Evolutionary conservation across 1,284 basidiomycete genomes (phyloP).

Genomic region (Moniliella sp.): DNA sequence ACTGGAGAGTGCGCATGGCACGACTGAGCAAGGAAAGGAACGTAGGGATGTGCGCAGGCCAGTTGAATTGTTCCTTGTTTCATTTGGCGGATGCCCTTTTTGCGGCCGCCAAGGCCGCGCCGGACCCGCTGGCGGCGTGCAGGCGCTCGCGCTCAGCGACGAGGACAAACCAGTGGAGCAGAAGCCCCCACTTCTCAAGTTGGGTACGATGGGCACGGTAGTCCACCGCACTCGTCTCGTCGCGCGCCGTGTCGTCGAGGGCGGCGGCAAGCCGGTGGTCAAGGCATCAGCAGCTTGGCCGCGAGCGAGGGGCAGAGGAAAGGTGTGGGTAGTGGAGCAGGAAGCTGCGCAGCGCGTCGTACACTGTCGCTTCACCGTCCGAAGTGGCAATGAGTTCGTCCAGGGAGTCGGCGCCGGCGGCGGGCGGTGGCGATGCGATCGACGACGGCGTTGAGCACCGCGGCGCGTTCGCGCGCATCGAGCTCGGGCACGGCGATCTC

Average conservation of each 20-base stretch:
- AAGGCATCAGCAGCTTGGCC: slow-evolving; percentile 22
- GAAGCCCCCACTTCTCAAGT: slow-evolving; percentile 25
- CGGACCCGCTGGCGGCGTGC: slow-evolving; percentile 7
- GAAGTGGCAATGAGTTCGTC: slow-evolving; percentile 11
- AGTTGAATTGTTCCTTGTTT: slow-evolving; percentile 3
- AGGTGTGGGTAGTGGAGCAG: slow-evolving; percentile 19
- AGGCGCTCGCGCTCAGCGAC: slow-evolving; percentile 13
- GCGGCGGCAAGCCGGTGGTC: slow-evolving; percentile 12
- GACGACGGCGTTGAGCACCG: slow-evolving; percentile 12
- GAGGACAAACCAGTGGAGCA: slow-evolving; percentile 24
- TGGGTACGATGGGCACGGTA: slow-evolving; percentile 13
- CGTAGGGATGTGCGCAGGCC: slow-evolving; percentile 8
- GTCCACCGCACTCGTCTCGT: slow-evolving; percentile 10
- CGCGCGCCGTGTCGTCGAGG: slow-evolving; percentile 15
- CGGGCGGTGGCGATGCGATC: slow-evolving; percentile 12
- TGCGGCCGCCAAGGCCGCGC: slow-evolving; percentile 3
- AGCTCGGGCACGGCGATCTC: slow-evolving; percentile 17
- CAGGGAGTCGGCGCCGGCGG: slow-evolving; percentile 4
- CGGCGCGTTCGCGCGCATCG: slow-evolving; percentile 8
- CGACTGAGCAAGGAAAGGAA: slow-evolving; percentile 18
- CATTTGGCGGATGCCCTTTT: slow-evolving; percentile 1
- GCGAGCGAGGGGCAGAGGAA: slow-evolving; percentile 8
- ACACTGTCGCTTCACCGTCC: slow-evolving; percentile 4
- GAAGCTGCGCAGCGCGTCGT: slow-evolving; percentile 18
- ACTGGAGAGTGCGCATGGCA: slow-evolving; percentile 11